Base-by-base conservation (phyloP, 805 yeast genomes). In the Peterozyma toletana region DNA sequence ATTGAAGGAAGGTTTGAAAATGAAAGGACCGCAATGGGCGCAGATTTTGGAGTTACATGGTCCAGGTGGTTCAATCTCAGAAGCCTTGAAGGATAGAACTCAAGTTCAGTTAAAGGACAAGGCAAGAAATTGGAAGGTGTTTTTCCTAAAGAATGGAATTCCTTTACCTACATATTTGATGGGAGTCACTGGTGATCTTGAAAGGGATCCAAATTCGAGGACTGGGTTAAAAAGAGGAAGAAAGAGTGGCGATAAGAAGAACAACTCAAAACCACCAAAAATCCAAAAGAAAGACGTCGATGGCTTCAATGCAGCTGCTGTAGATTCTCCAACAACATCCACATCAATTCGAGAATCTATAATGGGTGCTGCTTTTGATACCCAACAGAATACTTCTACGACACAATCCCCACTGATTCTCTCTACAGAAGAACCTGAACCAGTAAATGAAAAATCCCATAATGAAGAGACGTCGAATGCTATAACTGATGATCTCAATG, bases 61-160 rank as follows among this genome's bases (percentile, higher is more conserved):
- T 2, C 86, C 96, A 3, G 98, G 98, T 9, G 99, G 99, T 3
- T 74, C 82, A 38, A 72, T 84, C 21, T 79, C 82, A 35, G 98
- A 93, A 59, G 77, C 81, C 1, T 70, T 93, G 52, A 91, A 88
- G 62, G 86, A 88, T 58, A 71, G 99, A 58, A 83, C 85, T 3
- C 95, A 89, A 55, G 87, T 91, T 14, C 99, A 93, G 59, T 71
- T 93, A 46, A 93, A 93, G 61, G 99, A 93, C 59, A 93, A 93
- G 59, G 98, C 98, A 0, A 75, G 99, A 51, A 93, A 93, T 58
- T 85, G 96, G 88, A 93, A 93, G 59, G 76, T 90, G 77, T 81
- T 82, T 51, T 88, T 83, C 58, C 66, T 89, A 46, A 86, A 88
- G 55, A 75, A 80, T 41, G 86, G 85, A 1, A 62, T 80, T 33